Base-by-base conservation (phyloP, 2,329 filamentous ascomycete species). In the Neonectria punicea region DNA sequence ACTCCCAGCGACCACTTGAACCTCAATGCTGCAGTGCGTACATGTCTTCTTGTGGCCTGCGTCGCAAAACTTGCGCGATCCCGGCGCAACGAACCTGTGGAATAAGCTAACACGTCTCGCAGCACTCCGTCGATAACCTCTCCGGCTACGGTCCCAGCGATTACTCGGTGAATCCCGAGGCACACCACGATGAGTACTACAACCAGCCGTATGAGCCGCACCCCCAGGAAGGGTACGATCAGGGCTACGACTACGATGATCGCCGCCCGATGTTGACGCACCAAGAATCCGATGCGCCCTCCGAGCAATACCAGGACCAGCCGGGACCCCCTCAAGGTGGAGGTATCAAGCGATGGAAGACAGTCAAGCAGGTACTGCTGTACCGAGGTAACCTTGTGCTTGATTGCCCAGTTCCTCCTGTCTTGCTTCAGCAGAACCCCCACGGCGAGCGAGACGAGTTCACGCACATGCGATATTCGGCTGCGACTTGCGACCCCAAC, bases 311-410 rank as follows among this genome's bases (percentile, higher is more conserved):
- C 71, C 76, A 78, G 53, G 86, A 86, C 59, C 79, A 83, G 18
- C 80, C 80, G 10, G 74, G 75, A 20, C 76, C 76, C 25, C 79
- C 74, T 66, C 77, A 68, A 61, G 87, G 83, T 1, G 70, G 69
- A 20, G 77, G 76, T 16, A 89, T 98, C 71, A 91, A 93, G 79
- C 88, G 96, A 78, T 98, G 93, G 93, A 99, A 98, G 85, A 99
- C 96, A 0, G 95, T 99, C 53, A 99, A 98, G 82, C 93, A 98
- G 83, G 95, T 99, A n/a, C 90, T 97, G 74, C 82, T 99, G 58
- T 99, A 97, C 85, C 92, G 97, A 71, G 96, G 96, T 69, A 99
- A 99, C 80, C 87, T 99, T 74, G 94, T 99, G 41, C 89, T 99
- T 4, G 96, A 99, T 79, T 99, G 96, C 77, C 96, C 96, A 0